Base-by-base conservation (phyloP, 192 early-diverging fungal species). In the Helicostylum pulchrum region DNA sequence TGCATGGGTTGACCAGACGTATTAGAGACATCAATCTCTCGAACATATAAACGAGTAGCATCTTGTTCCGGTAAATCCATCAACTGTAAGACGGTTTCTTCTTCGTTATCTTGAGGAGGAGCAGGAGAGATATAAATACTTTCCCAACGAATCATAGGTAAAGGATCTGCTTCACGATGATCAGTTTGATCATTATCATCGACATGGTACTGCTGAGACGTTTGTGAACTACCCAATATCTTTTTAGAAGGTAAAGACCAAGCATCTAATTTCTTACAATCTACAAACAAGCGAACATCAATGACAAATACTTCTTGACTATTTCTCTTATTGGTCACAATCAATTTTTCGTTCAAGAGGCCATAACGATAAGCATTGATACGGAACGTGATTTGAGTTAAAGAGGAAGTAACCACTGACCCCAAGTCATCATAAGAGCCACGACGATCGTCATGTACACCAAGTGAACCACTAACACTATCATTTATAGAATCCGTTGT, bases 291-390 rank as follows among this genome's bases (percentile, higher is more conserved):
- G 3, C 85, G 76, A 4, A 92, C 75, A 59, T 87, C 85, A 48
- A 93, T 79, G 26, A 74, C 70, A 62, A 85, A 73, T 4, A 77
- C 66, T 65, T 92, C 86, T 9, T 73, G 67, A 4, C 81, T 76
- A 60, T 93, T 91, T 69, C 91, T 85, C 36, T 81, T 55, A 70
- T 94, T 94, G 21, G 75, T 80, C 4, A 90, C 80, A n/a, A 79
- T 62, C 11, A 94, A 76, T 10, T 72, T 73, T 49, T 90, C 85
- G 12, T 77, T 75, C 3, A 87, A 66, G 11, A 88, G 74, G 0
- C 91, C 92, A 57, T 79, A 85, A 11, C 76, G 70, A 4, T 76
- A 67, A 21, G 83, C 72, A 1, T 64, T 73, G 20, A 93, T 63
- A 14, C 74, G 74, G 74, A 94, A 86, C 3, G 71, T 77, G 49